A percentile compares a stretch with the other conserved stretches of the same genome.
These are phyloP conservation scores for Penicillium sp. DNA, from an alignment of 2,329 filamentous ascomycete genomes.

Conservation along the genomic window DNA sequence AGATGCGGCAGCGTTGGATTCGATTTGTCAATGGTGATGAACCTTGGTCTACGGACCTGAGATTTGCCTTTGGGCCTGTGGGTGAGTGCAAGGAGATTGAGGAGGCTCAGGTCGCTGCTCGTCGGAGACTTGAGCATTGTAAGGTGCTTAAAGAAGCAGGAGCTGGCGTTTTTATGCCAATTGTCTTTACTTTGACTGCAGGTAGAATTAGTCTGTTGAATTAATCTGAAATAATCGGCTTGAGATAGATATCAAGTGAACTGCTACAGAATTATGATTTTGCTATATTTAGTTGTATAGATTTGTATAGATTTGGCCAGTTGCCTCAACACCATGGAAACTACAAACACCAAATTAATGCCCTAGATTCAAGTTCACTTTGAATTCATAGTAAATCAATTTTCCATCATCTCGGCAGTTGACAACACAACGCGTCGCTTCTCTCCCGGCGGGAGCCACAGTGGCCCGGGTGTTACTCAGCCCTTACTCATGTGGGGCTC, in stretches of 20 bases:
- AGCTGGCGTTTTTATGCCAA: slow-evolving; percentile 29
- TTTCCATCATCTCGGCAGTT: slow-evolving; percentile 14
- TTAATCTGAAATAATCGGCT: slow-evolving; percentile 15
- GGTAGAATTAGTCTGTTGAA: slow-evolving; percentile 47
- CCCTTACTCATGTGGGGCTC: slow-evolving; percentile 34
- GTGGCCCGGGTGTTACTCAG: too few relatives aligned
- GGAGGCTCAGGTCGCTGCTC: slow-evolving; percentile 31
- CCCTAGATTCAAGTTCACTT: too few relatives aligned
- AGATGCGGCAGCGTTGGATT: slow-evolving; percentile 45
- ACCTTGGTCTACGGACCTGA: slow-evolving; percentile 36
- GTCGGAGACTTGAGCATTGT: slow-evolving; percentile 34
- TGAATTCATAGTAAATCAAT: too few relatives aligned
- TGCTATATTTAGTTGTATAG: not conserved
- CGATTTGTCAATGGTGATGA: slow-evolving; percentile 36
- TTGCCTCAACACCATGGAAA: not conserved
- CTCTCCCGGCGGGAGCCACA: slow-evolving; percentile 14
- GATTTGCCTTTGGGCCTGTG: slow-evolving; percentile 43
- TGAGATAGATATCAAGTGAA: not conserved
- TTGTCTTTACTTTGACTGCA: slow-evolving; percentile 34
- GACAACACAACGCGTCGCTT: not conserved
- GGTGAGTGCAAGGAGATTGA: slow-evolving; percentile 36
- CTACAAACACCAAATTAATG: not conserved
- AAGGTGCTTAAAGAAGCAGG: slow-evolving; percentile 32
- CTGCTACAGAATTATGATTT: not conserved
- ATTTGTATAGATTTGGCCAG: not conserved